Conservation (phyloP, 495 filamentous ascomycete species). For the Oleoguttula mirabilis region DNA sequence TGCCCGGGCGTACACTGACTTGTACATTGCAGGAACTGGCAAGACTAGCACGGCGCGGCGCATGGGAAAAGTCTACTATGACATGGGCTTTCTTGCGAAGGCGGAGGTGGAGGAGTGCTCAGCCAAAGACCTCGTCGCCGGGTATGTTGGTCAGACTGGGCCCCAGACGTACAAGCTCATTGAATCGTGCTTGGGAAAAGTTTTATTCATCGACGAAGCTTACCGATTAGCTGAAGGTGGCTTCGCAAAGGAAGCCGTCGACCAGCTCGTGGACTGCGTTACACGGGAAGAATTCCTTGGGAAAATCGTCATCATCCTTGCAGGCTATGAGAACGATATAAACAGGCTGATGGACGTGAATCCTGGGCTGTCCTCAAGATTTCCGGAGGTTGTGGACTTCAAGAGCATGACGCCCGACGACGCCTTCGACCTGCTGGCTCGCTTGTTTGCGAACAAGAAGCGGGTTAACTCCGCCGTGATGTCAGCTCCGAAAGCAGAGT, state of each 20-base stretch:
- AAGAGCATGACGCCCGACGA: too few relatives aligned
- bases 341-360: conserved; percentile 55
- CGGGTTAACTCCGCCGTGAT: too few relatives aligned
- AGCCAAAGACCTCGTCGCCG: conserved; percentile 30
- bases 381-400: conserved; percentile 49
- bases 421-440: too few relatives aligned
- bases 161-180: conserved; percentile 49
- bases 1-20: conserved; percentile 13
- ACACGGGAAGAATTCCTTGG: conserved; percentile 49
- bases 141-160: conserved; percentile 47
- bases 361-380: conserved; percentile 46
- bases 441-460: too few relatives aligned
- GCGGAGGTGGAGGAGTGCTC: conserved; percentile 33
- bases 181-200: conserved; percentile 47
- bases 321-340: conserved; percentile 62
- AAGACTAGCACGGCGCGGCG: conserved; percentile 61
- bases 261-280: conserved; percentile 58
- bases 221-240: conserved; percentile 45
- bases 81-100: conserved; percentile 37
- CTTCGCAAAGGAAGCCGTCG: conserved; percentile 60
- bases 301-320: conserved; percentile 62
- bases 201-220: conserved; percentile 60
- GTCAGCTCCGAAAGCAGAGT: too few relatives aligned
- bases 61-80: conserved; percentile 63
- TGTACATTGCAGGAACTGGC: conserved; percentile 44